These are phyloP conservation scores for Escallonia rubra DNA, from an alignment of 129 eudicot species.

Conservation along the genomic window DNA sequence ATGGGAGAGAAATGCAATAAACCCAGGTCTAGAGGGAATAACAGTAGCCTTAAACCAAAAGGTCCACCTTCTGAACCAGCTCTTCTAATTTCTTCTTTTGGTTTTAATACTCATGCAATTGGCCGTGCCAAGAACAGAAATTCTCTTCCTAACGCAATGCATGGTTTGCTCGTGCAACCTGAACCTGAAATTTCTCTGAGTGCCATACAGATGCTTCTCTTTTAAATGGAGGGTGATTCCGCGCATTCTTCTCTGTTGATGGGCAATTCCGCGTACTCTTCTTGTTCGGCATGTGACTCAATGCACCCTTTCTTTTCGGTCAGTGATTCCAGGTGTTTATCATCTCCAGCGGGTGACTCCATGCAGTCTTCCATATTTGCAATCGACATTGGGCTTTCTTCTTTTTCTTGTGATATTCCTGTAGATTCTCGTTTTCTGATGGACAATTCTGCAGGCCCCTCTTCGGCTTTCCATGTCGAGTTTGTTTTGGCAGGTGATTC, in stretches of 20 bases:
- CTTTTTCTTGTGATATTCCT: too few relatives aligned
- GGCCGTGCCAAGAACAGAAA: too few relatives aligned
- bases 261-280: constrained; percentile 3
- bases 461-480: not conserved
- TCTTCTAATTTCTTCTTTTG: too few relatives aligned
- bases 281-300: not conserved
- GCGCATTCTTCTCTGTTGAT: not conserved
- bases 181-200: too few relatives aligned
- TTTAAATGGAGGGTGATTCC: not conserved
- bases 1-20: too few relatives aligned
- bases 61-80: too few relatives aligned
- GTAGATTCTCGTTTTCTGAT: not conserved
- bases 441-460: not conserved
- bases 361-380: not conserved
- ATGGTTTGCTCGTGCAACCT: too few relatives aligned
- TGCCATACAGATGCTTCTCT: not conserved
- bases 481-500: constrained; percentile 15
- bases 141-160: too few relatives aligned
- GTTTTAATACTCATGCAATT: too few relatives aligned
- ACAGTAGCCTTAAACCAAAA: too few relatives aligned
- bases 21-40: too few relatives aligned
- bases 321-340: not conserved
- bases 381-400: too few relatives aligned
- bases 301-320: not conserved
- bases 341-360: not conserved